Conservation (phyloP, 2,329 filamentous ascomycete genomes). For the Paramyrothecium roridum region DNA sequence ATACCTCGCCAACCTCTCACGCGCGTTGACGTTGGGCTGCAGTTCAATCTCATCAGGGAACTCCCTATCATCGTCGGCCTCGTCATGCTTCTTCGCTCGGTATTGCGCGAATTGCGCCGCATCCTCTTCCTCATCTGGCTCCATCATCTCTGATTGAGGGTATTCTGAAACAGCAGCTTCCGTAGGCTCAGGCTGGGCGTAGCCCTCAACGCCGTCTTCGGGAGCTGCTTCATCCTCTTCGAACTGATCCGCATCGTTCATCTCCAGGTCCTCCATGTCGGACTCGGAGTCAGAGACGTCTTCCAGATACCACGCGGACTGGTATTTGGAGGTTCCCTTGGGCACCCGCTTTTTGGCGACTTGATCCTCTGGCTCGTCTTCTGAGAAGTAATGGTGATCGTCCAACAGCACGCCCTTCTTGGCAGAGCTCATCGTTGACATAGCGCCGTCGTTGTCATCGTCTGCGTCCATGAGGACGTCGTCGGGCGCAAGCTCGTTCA, state of each 20-base stretch:
- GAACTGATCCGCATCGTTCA: constrained; percentile 57
- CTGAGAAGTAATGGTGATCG: constrained; percentile 97
- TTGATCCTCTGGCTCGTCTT: constrained; percentile 53
- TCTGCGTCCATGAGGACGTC: constrained; percentile 72
- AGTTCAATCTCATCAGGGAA: constrained; percentile 98
- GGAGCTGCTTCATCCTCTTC: constrained; percentile 59
- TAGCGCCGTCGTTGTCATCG: constrained; percentile 44
- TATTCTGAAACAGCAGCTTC: constrained; percentile 85
- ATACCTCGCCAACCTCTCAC: constrained; percentile 83
- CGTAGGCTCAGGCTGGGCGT: constrained; percentile 64
- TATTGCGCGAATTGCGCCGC: constrained; percentile 78
- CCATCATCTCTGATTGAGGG: constrained; percentile 88
- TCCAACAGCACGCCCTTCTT: constrained; percentile 90
- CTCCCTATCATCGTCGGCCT: constrained; percentile 86
- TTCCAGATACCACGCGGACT: constrained; percentile 87
- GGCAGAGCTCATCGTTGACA: constrained; percentile 33
- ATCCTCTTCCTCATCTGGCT: constrained; percentile 77
- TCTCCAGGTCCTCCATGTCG: constrained; percentile 68
- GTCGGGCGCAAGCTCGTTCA: constrained; percentile 82
- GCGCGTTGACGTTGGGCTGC: constrained; percentile 78
- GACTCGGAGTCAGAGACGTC: constrained; percentile 82
- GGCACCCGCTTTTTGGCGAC: constrained; percentile 72
- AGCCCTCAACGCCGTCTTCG: constrained; percentile 78
- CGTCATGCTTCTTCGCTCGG: constrained; percentile 71
- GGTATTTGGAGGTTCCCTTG: constrained; percentile 89